A percentile compares a stretch with the other conserved stretches of the same genome.
Conservation (phyloP, 108 stramenopile species). For the Craspedostauros australis region DNA sequence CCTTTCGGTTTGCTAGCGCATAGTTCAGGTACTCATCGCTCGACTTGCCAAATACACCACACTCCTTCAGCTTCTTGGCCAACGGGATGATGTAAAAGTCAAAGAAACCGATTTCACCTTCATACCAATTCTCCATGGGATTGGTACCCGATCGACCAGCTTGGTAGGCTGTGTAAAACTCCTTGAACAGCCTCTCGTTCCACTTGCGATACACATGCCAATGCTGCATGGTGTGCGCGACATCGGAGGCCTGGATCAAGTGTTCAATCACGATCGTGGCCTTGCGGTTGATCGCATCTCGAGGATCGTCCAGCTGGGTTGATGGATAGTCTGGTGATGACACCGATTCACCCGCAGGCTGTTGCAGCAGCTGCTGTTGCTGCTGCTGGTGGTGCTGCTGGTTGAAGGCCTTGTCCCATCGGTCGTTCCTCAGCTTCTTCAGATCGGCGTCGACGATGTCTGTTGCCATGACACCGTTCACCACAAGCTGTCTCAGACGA, state of each 20-base stretch:
- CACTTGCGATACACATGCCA: conserved; percentile 38
- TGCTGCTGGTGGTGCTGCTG: no score
- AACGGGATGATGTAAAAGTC: conserved; percentile 28
- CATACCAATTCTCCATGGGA: conserved; percentile 15
- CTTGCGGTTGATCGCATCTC: conserved; percentile 5
- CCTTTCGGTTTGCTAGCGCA: conserved; percentile 16
- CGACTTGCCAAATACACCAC: conserved; percentile 12
- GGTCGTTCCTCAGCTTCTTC: conserved; percentile 5
- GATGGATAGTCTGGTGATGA: neutral
- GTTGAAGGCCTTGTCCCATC: conserved; percentile 25
- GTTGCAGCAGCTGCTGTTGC: no score
- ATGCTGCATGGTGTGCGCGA: conserved; percentile 43
- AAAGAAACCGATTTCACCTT: conserved; percentile 24
- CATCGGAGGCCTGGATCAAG: conserved; percentile 37
- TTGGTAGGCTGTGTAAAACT: conserved; percentile 13
- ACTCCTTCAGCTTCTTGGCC: conserved; percentile 24
- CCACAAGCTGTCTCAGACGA: conserved; percentile 16
- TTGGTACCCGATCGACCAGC: conserved; percentile 10
- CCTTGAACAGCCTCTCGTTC: conserved; percentile 35
- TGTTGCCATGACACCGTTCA: conserved; percentile 23
- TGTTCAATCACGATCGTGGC: conserved; percentile 28
- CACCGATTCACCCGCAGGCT: no score
- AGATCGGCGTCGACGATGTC: conserved; percentile 10
- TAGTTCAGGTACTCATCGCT: conserved; percentile 19
- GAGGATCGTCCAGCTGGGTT: neutral